These are phyloP conservation scores for Phoenix dactylifera DNA, from an alignment of 176 grass and related monocot genomes.

Conservation along the genomic window DNA sequence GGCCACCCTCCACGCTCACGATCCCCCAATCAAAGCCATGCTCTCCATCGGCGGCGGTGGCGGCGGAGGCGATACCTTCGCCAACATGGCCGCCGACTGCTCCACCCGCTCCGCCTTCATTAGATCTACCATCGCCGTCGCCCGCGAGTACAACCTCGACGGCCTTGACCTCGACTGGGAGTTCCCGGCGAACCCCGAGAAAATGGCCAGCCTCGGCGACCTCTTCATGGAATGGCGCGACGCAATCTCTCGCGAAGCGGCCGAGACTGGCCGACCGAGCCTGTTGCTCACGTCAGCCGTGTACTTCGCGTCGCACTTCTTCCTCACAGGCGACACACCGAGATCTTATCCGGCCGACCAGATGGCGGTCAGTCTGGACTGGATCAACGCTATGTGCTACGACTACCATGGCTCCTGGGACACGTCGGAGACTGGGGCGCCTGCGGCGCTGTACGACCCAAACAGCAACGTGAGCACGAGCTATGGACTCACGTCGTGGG, in stretches of 20 bases:
- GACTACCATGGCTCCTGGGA: constrained; percentile 13
- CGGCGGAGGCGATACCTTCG: constrained; percentile 11
- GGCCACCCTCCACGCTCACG: not conserved
- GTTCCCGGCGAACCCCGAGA: not conserved
- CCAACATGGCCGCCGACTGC: not conserved
- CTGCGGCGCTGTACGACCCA: constrained; percentile 9
- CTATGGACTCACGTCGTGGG: constrained; percentile 11
- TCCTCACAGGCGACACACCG: not conserved
- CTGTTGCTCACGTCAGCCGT: constrained; percentile 15
- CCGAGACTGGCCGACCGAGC: not conserved
- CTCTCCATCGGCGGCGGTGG: constrained; percentile 10
- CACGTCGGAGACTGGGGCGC: not conserved
- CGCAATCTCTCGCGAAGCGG: not conserved
- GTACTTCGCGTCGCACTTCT: not conserved
- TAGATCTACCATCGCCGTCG: constrained; percentile 4
- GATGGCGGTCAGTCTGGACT: constrained; percentile 9
- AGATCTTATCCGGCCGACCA: not conserved
- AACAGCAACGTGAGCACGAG: constrained; percentile 1
- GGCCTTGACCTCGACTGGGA: constrained; percentile 18
- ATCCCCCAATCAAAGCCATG: not conserved
- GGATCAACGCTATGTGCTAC: constrained; percentile 15
- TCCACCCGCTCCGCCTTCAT: constrained; percentile 9
- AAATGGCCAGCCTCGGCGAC: constrained; percentile 1
- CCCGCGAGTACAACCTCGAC: constrained; percentile 6
- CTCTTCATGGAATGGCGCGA: constrained; percentile 6